Base-by-base conservation (phyloP, 305 asterid genomes). In the Fraxinus xanthoxyloides region DNA sequence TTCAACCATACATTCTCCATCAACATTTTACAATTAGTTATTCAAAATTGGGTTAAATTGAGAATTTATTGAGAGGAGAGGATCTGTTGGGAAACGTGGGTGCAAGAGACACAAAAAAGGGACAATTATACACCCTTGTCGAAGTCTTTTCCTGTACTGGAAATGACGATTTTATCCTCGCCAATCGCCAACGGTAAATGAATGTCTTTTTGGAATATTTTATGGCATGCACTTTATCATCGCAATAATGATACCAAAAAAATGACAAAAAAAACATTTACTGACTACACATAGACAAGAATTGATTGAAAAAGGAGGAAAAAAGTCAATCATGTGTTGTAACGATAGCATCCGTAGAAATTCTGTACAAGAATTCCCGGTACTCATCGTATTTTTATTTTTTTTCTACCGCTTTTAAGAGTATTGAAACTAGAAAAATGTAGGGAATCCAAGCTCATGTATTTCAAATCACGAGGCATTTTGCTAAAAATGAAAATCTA, bases 91-190 rank as follows among this genome's bases (percentile, higher is more conserved):
- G 61, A 51, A 17, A 51, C 8, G 7, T 13, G 59, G 59, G 59
- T 43, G 59, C 59, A 15, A 15, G 7, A 48, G 59, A 15, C 59
- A 15, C 59, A 80, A 81, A 54, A 69, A 26, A 88, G 84, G 59
- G 81, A 59, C 83, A 24, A 12, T 75, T 76, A 43, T 3, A 51
- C 8, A 35, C 82, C 80, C 38, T 73, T 67, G 88, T 85, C 89
- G 89, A 83, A 23, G 89, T 79, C 87, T 79, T 79, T 43, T 19
- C 74, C 23, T 36, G 21, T 15, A 48, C 6, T 1, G 7, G n/a
- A 81, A 73, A 61, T 85, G 85, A 77, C 89, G 12, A 13, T 78
- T 73, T 36, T 76, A 70, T 79, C 85, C 86, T 72, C 77, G 3
- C 4, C 10, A 9, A 21, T n/a, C 7, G 19, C 56, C 56, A 12